Evolutionary conservation across 2,329 filamentous ascomycete genomes (phyloP).

Genomic region (Penicillium occitanis): DNA sequence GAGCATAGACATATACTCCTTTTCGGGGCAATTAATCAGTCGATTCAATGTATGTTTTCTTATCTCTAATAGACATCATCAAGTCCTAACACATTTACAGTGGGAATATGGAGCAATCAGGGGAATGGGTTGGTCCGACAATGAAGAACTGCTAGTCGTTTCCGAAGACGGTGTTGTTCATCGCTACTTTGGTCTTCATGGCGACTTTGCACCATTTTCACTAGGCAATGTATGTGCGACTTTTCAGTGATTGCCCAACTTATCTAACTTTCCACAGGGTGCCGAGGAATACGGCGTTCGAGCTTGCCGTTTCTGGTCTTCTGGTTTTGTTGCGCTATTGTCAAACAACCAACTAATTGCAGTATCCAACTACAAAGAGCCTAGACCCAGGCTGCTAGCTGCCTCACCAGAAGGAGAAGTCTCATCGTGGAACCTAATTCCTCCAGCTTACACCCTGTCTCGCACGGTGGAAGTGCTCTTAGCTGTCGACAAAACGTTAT

Average conservation of each 20-base stretch:
- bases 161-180: conserved; percentile 86
- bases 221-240: conserved; percentile 66
- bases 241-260: conserved; percentile 22
- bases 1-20: conserved; percentile 91
- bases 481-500: conserved; percentile 79
- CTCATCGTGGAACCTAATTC: conserved; percentile 84
- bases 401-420: conserved; percentile 74
- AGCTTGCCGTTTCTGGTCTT: conserved; percentile 87
- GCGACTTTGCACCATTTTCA: conserved; percentile 92
- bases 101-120: conserved; percentile 90
- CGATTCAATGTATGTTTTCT: conserved; percentile 60
- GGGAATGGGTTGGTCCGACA: conserved; percentile 92
- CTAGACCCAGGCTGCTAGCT: conserved; percentile 79
- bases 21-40: conserved; percentile 82
- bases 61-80: neutral
- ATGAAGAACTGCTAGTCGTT: conserved; percentile 86
- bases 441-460: conserved; percentile 84
- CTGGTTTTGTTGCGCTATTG: conserved; percentile 88
- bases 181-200: conserved; percentile 87
- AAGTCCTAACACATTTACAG: conserved; percentile 34
- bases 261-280: conserved; percentile 49
- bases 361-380: conserved; percentile 88
- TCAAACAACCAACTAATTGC: conserved; percentile 83
- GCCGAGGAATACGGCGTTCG: conserved; percentile 84
- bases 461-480: conserved; percentile 89